Evolutionary conservation across 306 rosid species (phyloP), one percentile per base, ranked within the genome.

Genomic region (Rosa multiflora): DNA sequence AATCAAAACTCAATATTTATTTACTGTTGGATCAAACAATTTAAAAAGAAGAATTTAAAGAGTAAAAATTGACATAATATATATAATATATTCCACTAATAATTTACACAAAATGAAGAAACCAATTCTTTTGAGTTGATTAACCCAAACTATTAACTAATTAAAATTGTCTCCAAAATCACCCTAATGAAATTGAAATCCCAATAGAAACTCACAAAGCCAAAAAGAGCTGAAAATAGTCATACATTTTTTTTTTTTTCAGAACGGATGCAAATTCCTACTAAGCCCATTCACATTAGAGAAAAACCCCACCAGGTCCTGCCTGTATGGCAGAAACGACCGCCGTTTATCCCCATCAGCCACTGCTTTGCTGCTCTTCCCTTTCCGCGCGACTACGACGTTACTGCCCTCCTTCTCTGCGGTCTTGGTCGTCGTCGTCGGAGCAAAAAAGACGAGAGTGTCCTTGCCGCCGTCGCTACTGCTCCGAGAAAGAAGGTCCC

Each of bases 271-370:
- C 63, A 84, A 79, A 68, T 66, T 91, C 86, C 89, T 87, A 61
- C 86, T 85, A 49, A 90, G 55, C 56, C 90, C 90, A 43, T 90
- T 80, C 51, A 61, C 88, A 47, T 86, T 83, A 3, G 83, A 44
- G 44, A 88, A 89, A 67, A 90, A 74, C 26, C 90, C 97, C n/a
- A 79, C 88, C 63, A 79, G 32, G 55, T 89, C 97, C 17, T 82
- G 90, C 77, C 42, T 80, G 78, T 87, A 71, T 39, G 92, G 84
- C 55, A 86, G 73, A 35, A 64, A 82, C n/a, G 91, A 79, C 52
- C 79, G 90, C 73, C 78, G 77, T 84, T 77, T 88, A 5, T 74
- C 83, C 39, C 72, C 79, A 26, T 52, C 89, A 47, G 78, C 81
- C 40, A 9, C 68, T 12, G 46, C 74, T 15, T 29, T 70, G 49